Evolutionary conservation across 2,329 filamentous ascomycete genomes (phyloP).

Genomic region (Paracamarosporium sp.): DNA sequence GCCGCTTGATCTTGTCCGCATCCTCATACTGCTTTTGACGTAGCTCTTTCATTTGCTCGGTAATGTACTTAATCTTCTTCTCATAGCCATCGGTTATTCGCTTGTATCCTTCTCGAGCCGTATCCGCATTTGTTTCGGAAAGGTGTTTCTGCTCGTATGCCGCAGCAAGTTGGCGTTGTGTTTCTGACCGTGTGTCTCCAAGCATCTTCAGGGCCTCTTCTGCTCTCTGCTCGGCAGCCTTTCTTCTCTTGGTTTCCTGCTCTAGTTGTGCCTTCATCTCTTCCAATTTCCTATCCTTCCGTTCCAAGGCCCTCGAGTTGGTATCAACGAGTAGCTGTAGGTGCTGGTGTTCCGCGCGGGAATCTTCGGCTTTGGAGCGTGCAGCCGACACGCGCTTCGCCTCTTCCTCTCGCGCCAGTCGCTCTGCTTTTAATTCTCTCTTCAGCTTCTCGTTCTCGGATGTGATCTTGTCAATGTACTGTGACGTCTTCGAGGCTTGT

Average conservation of each 20-base stretch:
- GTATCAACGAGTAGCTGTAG: conserved; percentile 73
- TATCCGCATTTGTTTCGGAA: conserved; percentile 67
- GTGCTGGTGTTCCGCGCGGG: conserved; percentile 72
- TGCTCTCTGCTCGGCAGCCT: conserved; percentile 66
- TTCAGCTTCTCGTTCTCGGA: conserved; percentile 81
- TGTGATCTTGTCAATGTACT: conserved; percentile 76
- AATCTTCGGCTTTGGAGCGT: conserved; percentile 74
- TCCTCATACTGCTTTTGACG: conserved; percentile 36
- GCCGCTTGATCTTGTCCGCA: conserved; percentile 51
- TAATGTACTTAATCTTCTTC: conserved; percentile 59
- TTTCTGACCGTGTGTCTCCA: conserved; percentile 66
- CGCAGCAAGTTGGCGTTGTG: conserved; percentile 69
- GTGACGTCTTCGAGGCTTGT: conserved; percentile 42
- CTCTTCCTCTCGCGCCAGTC: conserved; percentile 68
- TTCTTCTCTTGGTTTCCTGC: conserved; percentile 67
- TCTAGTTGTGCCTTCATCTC: conserved; percentile 70
- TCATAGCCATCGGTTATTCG: conserved; percentile 62
- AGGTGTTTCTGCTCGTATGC: conserved; percentile 52
- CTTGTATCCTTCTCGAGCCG: conserved; percentile 76
- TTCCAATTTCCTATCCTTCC: conserved; percentile 78
- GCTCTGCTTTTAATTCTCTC: conserved; percentile 63
- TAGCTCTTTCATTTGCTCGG: conserved; percentile 50
- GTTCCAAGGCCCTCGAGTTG: conserved; percentile 72
- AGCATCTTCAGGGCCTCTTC: conserved; percentile 67
- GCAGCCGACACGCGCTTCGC: conserved; percentile 70